Conservation (phyloP, 345 rosid genomes). For the Isatis tinctoria region DNA sequence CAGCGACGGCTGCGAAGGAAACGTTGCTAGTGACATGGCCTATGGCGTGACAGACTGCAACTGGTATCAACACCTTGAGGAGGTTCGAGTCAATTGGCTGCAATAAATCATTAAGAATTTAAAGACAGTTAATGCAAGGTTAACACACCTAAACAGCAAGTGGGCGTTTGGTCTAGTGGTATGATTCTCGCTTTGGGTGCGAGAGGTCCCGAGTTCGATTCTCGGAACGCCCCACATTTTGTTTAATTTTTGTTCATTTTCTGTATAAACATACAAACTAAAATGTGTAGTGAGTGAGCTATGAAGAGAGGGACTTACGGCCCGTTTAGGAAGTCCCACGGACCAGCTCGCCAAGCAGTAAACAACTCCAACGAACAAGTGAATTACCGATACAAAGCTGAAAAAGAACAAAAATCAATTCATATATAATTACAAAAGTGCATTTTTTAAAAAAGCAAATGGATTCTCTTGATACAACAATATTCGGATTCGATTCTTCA, state of each 20-base stretch:
- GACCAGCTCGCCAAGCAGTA: conserved; percentile 90
- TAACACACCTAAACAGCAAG: rapidly evolving
- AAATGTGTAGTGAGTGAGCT: not conserved
- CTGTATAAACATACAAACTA: not conserved
- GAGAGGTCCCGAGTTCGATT: conserved; percentile 83
- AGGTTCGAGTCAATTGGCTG: conserved; percentile 81
- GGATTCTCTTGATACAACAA: not conserved
- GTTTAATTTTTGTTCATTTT: not conserved
- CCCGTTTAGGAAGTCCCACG: conserved; percentile 95
- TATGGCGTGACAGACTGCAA: conserved; percentile 86
- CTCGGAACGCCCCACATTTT: conserved; percentile 57
- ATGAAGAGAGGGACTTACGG: conserved; percentile 51
- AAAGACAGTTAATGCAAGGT: not conserved
- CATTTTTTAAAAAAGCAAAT: not conserved
- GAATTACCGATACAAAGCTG: conserved; percentile 93
- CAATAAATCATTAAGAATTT: conserved; percentile 12
- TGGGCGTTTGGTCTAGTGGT: conserved; percentile 88
- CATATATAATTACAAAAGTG: no score
- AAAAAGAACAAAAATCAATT: not conserved
- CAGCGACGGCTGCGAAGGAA: conserved; percentile 97
- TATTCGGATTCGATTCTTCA: conserved; percentile 7
- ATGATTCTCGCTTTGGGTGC: conserved; percentile 91
- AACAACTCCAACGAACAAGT: conserved; percentile 86
- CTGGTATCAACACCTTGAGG: conserved; percentile 81
- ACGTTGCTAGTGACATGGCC: conserved; percentile 96